Percentiles rank a stretch among this genome's conserved stretches.
These are phyloP conservation scores for Cardamine occulta DNA, from an alignment of 345 rosid species.

Conservation along the genomic window DNA sequence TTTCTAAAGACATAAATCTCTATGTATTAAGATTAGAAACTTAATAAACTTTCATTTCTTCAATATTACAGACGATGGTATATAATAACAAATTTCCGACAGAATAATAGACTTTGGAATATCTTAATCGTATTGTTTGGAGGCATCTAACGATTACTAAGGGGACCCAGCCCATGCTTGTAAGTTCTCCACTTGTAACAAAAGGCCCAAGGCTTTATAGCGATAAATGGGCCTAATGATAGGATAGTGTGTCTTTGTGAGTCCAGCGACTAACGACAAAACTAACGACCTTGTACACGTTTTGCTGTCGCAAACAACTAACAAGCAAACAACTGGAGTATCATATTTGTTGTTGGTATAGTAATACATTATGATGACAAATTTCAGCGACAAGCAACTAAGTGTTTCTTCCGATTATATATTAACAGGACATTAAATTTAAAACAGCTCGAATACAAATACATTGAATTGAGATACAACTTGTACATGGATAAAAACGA, in stretches of 20 bases:
- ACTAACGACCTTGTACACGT: constrained; percentile 6
- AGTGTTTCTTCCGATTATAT: background rate
- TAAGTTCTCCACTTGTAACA: constrained; percentile 12
- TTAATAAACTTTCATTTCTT: background rate
- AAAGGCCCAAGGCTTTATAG: background rate
- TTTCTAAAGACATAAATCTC: background rate
- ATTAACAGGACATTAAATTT: too few species aligned
- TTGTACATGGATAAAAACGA: background rate
- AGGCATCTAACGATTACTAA: background rate
- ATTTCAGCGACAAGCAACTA: background rate
- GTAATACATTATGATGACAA: background rate
- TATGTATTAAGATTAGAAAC: background rate
- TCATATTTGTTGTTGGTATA: background rate
- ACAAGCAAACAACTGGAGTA: background rate
- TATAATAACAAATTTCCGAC: constrained; percentile 13
- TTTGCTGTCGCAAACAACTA: background rate
- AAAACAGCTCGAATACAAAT: background rate
- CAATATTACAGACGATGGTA: background rate
- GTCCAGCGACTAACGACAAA: background rate
- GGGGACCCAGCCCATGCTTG: constrained; percentile 11
- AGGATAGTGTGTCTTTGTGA: background rate
- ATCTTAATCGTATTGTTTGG: background rate
- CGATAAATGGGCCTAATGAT: constrained; percentile 17
- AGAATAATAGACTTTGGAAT: constrained; percentile 19
- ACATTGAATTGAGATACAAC: background rate